Base-by-base conservation (phyloP, 148 eudicot species). In the Rhododendron simsii region DNA sequence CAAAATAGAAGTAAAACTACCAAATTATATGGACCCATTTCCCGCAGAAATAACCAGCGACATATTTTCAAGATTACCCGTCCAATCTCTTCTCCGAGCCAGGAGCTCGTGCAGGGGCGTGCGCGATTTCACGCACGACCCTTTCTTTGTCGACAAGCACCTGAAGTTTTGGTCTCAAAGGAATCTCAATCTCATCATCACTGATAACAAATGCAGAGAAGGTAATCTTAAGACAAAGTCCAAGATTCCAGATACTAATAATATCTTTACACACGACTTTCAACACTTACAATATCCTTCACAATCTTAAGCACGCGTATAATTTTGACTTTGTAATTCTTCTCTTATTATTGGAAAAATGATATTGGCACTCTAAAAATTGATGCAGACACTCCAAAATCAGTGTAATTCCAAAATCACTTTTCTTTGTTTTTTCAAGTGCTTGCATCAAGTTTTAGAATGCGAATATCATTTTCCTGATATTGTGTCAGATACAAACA, bases 141-240 rank as follows among this genome's bases (percentile, higher is more conserved):
- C 81, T n/a, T 0, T 10, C 30, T n/a, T 79, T 12, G 55, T 79
- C 1, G 81, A 47, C 57, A 23, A 12, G 15, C 81, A 79, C 35
- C 57, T 79, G 18, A 12, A 26, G n/a, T n/a, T 44, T 20, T 79
- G 57, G 23, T 79, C 81, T n/a, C 81, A 47, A 79, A 47, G 55
- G 81, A n/a, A 47, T 47, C 81, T 30, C 30, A 47, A 3, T 79
- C 81, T 79, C 81, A 79, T 79, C 81, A 33, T 79, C 81, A 44
- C 16, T 7, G 55, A 12, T 6, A 23, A 6, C 53, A 47, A 2
- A 48, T 21, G 33, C 81, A 11, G 18, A 44, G 81, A 65, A n/a
- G 73, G 73, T 65, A 65, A 30, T 30, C 30, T 30, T 30, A 30
- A 30, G 30, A 30, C 30, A 30, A 30, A 30, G 30, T 30, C 30